phyloP scores from a whole-genome alignment of 78 protist genomes.

The Tieghemostelium lacteum region DNA sequence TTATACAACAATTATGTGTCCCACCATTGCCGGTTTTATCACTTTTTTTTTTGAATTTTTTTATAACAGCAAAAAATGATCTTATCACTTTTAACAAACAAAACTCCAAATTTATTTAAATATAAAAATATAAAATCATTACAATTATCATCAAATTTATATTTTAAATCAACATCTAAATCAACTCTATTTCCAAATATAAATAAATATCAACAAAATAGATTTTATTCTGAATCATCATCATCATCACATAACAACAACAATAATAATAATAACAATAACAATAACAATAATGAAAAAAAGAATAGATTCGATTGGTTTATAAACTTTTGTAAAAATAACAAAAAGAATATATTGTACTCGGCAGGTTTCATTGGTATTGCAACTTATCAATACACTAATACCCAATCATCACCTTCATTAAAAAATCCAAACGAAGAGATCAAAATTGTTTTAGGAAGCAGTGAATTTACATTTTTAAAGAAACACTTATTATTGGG shows the following conservation, averaged over 20 bases:
- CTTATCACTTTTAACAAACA: not conserved
- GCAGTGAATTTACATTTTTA: not conserved
- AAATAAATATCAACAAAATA: not conserved
- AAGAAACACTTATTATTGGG: slow-evolving; percentile 18
- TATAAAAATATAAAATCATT: not conserved
- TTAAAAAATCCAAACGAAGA: too few relatives aligned
- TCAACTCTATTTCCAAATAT: not conserved
- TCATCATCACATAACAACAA: not conserved
- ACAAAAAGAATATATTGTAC: slow-evolving; percentile 6
- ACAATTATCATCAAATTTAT: not conserved
- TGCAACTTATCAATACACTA: not conserved
- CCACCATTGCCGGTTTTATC: too few relatives aligned
- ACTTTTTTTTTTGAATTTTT: too few relatives aligned
- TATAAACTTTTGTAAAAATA: not conserved
- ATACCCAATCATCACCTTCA: too few relatives aligned
- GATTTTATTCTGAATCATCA: not conserved
- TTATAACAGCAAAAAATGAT: not conserved
- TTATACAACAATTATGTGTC: too few relatives aligned
- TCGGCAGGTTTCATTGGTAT: not conserved
- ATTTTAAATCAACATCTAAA: not conserved
- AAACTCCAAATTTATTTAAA: not conserved
- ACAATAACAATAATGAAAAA: not conserved
- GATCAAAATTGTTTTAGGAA: not conserved
- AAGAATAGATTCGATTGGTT: not conserved
- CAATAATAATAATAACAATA: not conserved